Conservation (phyloP, 805 yeast genomes). For the Yarrowia keelungensis region DNA sequence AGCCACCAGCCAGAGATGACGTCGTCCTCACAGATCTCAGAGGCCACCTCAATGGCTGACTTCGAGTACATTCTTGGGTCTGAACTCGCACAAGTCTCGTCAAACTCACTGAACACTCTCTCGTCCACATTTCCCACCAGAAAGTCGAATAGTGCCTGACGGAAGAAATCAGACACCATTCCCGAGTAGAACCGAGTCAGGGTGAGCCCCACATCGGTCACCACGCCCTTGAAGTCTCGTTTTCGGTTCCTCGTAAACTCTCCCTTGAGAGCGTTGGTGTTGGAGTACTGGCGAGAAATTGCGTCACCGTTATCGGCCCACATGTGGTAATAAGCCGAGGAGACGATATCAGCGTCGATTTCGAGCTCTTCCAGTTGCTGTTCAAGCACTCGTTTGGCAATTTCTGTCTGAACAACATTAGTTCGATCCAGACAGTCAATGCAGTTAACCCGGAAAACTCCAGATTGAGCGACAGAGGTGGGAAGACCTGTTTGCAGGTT, state of each 20-base stretch:
- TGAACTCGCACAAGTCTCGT: conserved; percentile 48
- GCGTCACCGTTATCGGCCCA: conserved; percentile 80
- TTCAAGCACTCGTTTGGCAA: conserved; percentile 47
- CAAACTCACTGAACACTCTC: conserved; percentile 54
- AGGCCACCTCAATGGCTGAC: conserved; percentile 44
- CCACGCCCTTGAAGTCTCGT: conserved; percentile 54
- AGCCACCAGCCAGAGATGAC: conserved; percentile 52
- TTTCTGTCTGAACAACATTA: conserved; percentile 55
- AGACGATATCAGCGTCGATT: conserved; percentile 47
- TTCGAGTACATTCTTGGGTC: conserved; percentile 46
- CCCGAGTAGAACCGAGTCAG: conserved; percentile 56
- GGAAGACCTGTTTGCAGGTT: background rate
- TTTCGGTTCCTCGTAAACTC: conserved; percentile 56
- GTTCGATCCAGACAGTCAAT: conserved; percentile 72
- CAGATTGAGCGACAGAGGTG: conserved; percentile 52
- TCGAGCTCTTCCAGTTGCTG: conserved; percentile 7
- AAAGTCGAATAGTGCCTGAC: conserved; percentile 56
- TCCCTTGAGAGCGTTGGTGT: conserved; percentile 62
- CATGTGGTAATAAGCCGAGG: conserved; percentile 48
- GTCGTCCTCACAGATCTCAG: conserved; percentile 45
- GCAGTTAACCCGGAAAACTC: conserved; percentile 66
- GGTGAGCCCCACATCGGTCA: conserved; percentile 55
- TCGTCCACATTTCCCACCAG: conserved; percentile 52
- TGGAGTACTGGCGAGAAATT: conserved; percentile 67
- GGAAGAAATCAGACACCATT: conserved; percentile 55